Base-by-base conservation (phyloP, 2,329 filamentous ascomycete genomes). In the Phialocephala subalpina region DNA sequence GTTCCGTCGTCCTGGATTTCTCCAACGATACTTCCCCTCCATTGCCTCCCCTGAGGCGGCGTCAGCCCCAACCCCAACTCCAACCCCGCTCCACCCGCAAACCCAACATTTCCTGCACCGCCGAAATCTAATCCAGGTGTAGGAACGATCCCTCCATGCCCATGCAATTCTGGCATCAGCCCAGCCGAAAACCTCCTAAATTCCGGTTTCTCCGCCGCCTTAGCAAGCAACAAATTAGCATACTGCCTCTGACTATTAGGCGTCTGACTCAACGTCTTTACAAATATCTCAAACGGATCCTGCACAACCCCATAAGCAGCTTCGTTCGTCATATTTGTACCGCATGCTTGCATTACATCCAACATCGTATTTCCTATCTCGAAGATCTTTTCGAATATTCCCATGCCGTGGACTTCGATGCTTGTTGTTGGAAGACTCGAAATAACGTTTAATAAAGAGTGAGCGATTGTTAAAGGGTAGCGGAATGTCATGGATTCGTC, bases 401-500 rank as follows among this genome's bases (percentile, higher is more conserved):
- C 81, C 80, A 83, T 83, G 36, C 81, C 81, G 65, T 83, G 81
- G 1, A 83, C 81, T 64, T 83, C 81, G 60, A 83, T 80, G 11
- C 78, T 80, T 14, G 75, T 76, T 2, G 76, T 77, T 0, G 81
- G 81, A 1, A 83, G 73, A 5, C 77, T 77, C 20, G 79, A 77
- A 25, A 83, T 75, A 7, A 82, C 77, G 7, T 75, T 77, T 0
- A 87, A 80, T 1, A 89, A 82, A 58, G 87, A 86, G 57, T 86
- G 80, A 0, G 87, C 87, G n/a, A 90, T 87, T 42, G 87, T 82
- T 33, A 90, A 82, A 0, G 87, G 87, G 63, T 87, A 89, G 36
- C 83, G 82, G 78, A 89, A 89, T 38, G 82, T 86, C 83, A 90
- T 86, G 56, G 86, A 84, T 67, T 83, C 83, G 64, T 91, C 85